Evolutionary conservation across 768 basidiomycete species (phyloP).

Genomic region (Melanogaster broomeanus): DNA sequence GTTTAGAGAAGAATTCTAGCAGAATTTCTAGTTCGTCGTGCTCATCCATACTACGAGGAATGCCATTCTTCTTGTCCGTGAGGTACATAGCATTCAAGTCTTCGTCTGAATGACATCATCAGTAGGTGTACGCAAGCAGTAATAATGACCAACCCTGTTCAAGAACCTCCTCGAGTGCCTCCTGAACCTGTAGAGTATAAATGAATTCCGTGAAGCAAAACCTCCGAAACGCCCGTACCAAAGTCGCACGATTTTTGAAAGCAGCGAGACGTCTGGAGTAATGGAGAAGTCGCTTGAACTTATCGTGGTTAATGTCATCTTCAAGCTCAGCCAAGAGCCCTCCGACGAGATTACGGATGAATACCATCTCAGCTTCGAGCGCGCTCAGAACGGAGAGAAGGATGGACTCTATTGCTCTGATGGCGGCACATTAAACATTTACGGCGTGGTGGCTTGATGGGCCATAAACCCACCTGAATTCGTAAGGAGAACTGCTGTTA

Average conservation of each 20-base stretch:
- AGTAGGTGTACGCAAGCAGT: neutral
- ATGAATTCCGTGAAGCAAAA: neutral
- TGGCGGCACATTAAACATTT: constrained; percentile 17
- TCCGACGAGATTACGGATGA: constrained; percentile 87
- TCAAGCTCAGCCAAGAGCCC: constrained; percentile 91
- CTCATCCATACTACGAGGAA: constrained; percentile 64
- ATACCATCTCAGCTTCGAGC: constrained; percentile 94
- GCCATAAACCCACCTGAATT: constrained; percentile 66
- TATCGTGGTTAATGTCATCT: constrained; percentile 93
- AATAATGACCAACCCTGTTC: constrained; percentile 66
- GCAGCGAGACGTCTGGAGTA: constrained; percentile 86
- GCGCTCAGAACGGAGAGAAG: constrained; percentile 90
- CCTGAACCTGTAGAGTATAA: constrained; percentile 62
- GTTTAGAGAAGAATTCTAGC: constrained; percentile 93
- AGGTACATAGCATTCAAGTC: constrained; percentile 96
- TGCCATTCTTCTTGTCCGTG: constrained; percentile 73
- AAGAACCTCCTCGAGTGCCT: constrained; percentile 89
- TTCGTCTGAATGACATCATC: constrained; percentile 60
- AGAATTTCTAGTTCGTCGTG: constrained; percentile 94
- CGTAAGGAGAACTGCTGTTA: constrained; percentile 73
- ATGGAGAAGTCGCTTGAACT: constrained; percentile 88
- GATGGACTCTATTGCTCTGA: constrained; percentile 92
- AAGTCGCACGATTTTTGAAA: constrained; percentile 88
- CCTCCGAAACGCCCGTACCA: constrained; percentile 46
- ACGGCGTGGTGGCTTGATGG: constrained; percentile 13